These are phyloP conservation scores for Luffa aegyptiaca DNA, from an alignment of 306 rosid species.

Conservation along the genomic window DNA sequence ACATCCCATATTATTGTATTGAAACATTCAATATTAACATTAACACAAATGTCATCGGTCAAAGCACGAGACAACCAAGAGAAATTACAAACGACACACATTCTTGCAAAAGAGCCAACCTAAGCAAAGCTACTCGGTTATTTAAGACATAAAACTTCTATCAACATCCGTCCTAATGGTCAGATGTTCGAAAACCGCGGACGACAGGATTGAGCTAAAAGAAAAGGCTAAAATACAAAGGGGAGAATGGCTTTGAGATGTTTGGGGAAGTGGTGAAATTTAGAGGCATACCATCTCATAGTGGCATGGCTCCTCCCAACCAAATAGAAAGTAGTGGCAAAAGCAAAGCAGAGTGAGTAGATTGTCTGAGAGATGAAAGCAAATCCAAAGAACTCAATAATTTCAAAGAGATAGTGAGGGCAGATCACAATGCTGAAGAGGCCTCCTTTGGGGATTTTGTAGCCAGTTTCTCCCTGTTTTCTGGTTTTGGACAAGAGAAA, in stretches of 20 bases:
- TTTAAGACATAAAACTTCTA: too few relatives aligned
- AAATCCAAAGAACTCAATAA: conserved; percentile 41
- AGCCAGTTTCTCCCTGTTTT: conserved; percentile 43
- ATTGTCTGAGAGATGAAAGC: conserved; percentile 57
- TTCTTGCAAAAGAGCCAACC: too few relatives aligned
- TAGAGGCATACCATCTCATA: conserved; percentile 59
- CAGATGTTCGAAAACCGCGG: too few relatives aligned
- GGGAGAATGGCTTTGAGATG: conserved; percentile 65
- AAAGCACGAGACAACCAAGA: too few relatives aligned
- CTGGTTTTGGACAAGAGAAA: conserved; percentile 50
- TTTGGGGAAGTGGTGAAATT: conserved; percentile 60
- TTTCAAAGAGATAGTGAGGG: conserved; percentile 84
- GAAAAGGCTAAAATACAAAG: conserved; percentile 24
- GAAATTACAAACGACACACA: too few relatives aligned
- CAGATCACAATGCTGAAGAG: conserved; percentile 53
- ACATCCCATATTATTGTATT: too few relatives aligned
- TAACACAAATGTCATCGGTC: too few relatives aligned
- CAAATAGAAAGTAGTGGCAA: conserved; percentile 45
- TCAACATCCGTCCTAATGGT: too few relatives aligned
- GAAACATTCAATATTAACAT: too few relatives aligned
- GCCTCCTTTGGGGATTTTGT: conserved; percentile 77
- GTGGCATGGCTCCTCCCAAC: conserved; percentile 69
- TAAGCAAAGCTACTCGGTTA: too few relatives aligned
- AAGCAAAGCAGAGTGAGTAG: conserved; percentile 30
- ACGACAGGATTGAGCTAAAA: too few relatives aligned